Base-by-base conservation (phyloP, 305 asterid species). In the Fraxinus paxiana region DNA sequence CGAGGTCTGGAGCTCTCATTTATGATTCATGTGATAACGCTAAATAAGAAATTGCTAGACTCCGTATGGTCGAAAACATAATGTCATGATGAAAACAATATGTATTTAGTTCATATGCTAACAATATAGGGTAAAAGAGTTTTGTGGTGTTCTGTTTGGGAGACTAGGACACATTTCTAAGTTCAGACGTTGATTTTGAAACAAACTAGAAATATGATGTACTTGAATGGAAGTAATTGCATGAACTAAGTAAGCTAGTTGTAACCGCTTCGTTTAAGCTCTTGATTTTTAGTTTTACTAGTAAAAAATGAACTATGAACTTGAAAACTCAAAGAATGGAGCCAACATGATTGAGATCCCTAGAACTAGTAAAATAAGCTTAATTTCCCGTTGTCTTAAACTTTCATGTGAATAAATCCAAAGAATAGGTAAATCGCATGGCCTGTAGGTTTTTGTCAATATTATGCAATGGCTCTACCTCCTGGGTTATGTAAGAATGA, bases 301-400 rank as follows among this genome's bases (percentile, higher is more conserved):
- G 73, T 65, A 26, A 12, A 65, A 65, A 24, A 65, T 65, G 73
- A 65, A 65, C 17, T 65, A 65, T 65, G 73, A 65, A 65, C 17
- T 65, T 65, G 73, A 65, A 65, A 65, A 65, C 73, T 24, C 35
- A 65, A 24, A 65, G 35, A 65, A 65, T 26, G 73, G 73, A 65
- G 73, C 37, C 73, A 65, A 65, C 18, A 28, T 26, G 35, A 26
- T 28, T 26, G 18, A 65, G 73, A 65, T 26, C 73, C 35, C 35
- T 65, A 12, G 6, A 65, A 65, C 35, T 24, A 65, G 18, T 65
- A 65, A 65, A 24, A 10, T 65, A 65, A 65, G 7, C 73, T 26
- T 61, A 26, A 26, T 65, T 65, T 65, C 34, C 17, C n/a, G n/a
- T 63, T 26, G 15, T 26, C 73, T 65, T 65, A 24, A 24, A 65